Percentiles rank a stretch among this genome's conserved stretches.
Evolutionary conservation across 1,284 basidiomycete genomes (phyloP).

Genomic region (Leccinum solheimii): DNA sequence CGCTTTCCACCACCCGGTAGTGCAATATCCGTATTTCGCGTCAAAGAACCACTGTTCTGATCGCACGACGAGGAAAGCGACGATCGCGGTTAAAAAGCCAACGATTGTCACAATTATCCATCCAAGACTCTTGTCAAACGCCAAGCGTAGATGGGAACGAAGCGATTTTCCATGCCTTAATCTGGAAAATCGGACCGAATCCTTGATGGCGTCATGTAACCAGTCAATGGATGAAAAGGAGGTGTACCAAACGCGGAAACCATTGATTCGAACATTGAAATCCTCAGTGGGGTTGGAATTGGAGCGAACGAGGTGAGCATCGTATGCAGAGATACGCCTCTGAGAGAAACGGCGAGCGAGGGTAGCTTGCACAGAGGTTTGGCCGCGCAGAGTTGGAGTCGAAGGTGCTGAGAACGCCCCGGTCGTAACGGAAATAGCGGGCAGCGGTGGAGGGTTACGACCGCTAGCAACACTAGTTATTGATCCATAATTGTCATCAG

Average conservation of each 20-base stretch:
- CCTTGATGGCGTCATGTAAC: constrained; percentile 93
- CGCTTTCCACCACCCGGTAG: constrained; percentile 68
- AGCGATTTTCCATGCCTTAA: constrained; percentile 68
- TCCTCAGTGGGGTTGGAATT: constrained; percentile 44
- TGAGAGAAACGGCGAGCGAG: constrained; percentile 40
- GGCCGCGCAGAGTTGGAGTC: constrained; percentile 17
- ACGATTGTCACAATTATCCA: constrained; percentile 92
- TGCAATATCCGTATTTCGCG: constrained; percentile 89
- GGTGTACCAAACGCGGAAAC: constrained; percentile 90
- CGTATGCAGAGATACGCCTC: constrained; percentile 74
- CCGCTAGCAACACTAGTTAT: constrained; percentile 10
- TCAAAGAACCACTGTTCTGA: constrained; percentile 93
- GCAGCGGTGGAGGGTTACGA: constrained; percentile 14
- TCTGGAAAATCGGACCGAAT: constrained; percentile 75
- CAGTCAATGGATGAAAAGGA: constrained; percentile 86
- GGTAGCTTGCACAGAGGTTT: constrained; percentile 17
- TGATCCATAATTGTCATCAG: constrained; percentile 22
- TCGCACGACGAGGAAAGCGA: constrained; percentile 87
- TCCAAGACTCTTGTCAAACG: constrained; percentile 80
- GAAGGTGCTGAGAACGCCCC: constrained; percentile 22
- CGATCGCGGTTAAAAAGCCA: constrained; percentile 79
- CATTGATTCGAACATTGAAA: constrained; percentile 72
- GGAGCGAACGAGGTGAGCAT: constrained; percentile 45
- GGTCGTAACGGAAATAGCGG: constrained; percentile 8
- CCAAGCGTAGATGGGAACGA: constrained; percentile 69